A percentile compares a stretch with the other conserved stretches of the same genome.
phyloP scores from a whole-genome alignment of 2,329 filamentous ascomycete species.

The Trichoderma sp. region DNA sequence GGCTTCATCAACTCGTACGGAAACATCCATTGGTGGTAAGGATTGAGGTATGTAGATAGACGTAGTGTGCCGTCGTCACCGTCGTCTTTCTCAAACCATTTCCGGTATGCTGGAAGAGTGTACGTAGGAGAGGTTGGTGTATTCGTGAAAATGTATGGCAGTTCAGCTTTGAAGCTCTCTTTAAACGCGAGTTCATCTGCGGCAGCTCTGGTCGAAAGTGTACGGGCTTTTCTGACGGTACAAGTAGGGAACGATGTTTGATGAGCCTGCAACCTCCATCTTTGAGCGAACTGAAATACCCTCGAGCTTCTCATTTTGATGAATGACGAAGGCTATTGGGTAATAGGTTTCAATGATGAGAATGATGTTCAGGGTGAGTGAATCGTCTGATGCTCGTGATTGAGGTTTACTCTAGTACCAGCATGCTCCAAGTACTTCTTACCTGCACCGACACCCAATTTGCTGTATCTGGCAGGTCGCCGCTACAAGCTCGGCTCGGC shows the following conservation, averaged over 20 bases:
- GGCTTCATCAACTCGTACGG: conserved; percentile 46
- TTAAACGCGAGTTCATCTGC: conserved; percentile 52
- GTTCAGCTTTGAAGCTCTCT: conserved; percentile 54
- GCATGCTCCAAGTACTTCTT: not conserved
- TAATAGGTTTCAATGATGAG: not conserved
- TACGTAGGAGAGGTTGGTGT: conserved; percentile 41
- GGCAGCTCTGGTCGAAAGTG: not conserved
- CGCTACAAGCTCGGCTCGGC: too few species aligned
- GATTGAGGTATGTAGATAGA: conserved; percentile 38
- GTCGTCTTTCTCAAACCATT: conserved; percentile 57
- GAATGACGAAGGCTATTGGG: not conserved
- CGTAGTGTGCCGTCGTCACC: not conserved
- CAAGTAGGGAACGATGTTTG: not conserved
- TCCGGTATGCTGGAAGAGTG: conserved; percentile 54
- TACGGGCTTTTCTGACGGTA: conserved; percentile 10
- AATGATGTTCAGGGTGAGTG: not conserved
- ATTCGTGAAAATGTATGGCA: conserved; percentile 55
- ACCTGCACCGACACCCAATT: too few species aligned
- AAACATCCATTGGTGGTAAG: conserved; percentile 40
- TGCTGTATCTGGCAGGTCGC: not conserved
- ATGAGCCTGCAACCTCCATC: not conserved
- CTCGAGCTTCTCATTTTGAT: not conserved
- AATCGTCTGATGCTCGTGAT: not conserved
- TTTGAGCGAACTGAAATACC: not conserved
- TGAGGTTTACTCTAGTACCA: not conserved